phyloP scores from a whole-genome alignment of 768 basidiomycete genomes.

The Dentipellis fragilis region DNA sequence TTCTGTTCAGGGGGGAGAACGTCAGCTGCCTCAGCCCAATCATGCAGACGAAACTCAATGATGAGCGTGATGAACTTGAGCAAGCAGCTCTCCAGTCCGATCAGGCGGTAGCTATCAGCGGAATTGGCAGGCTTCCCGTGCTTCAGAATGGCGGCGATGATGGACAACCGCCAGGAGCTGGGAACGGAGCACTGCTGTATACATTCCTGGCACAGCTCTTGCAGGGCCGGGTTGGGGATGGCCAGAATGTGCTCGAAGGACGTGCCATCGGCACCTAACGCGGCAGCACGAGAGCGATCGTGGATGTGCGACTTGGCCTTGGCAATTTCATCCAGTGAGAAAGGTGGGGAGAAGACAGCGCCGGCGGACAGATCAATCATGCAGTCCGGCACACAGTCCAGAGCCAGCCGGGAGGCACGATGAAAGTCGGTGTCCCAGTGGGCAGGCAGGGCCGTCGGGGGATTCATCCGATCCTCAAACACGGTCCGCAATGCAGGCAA shows the following conservation, averaged over 20 bases:
- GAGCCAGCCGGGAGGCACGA: background rate
- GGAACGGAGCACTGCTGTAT: background rate
- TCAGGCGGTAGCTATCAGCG: constrained; percentile 18
- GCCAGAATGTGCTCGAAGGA: background rate
- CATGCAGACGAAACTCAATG: constrained; percentile 13
- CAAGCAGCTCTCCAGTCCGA: constrained; percentile 22
- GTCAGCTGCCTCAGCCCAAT: constrained; percentile 12
- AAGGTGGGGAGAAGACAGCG: background rate
- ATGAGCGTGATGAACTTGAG: constrained; percentile 18
- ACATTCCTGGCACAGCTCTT: background rate
- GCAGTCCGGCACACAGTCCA: background rate
- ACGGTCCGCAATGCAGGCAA: background rate
- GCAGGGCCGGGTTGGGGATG: background rate
- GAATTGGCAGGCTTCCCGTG: constrained; percentile 9
- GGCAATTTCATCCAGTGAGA: background rate
- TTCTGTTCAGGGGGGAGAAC: constrained; percentile 22
- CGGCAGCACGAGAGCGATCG: background rate
- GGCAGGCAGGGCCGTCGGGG: constrained; percentile 21
- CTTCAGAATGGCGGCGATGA: constrained; percentile 12
- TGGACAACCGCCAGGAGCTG: background rate
- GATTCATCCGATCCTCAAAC: constrained; percentile 34
- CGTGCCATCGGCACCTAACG: background rate
- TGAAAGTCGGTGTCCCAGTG: background rate
- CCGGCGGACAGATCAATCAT: background rate
- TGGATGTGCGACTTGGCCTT: background rate